These are phyloP conservation scores for Rhynchosporium graminicola DNA, from an alignment of 2,329 filamentous ascomycete genomes.

Conservation along the genomic window DNA sequence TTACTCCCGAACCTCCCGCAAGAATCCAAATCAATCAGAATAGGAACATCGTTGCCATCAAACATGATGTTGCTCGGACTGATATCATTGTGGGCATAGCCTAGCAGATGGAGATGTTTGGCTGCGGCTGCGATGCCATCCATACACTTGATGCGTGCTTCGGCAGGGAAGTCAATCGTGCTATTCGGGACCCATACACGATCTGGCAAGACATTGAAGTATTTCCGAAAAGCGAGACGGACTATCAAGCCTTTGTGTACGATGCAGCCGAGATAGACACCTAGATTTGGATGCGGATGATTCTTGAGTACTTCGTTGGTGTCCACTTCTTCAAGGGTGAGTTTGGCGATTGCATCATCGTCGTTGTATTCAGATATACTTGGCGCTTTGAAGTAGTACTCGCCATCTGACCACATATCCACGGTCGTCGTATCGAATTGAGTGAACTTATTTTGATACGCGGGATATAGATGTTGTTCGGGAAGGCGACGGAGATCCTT, in stretches of 20 bases:
- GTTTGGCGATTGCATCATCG: neutral
- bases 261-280: neutral
- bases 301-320: neutral
- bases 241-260: neutral
- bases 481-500: too few species aligned
- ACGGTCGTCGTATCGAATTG: too few species aligned
- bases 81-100: neutral
- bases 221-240: neutral
- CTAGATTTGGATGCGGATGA: neutral
- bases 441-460: too few species aligned
- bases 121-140: neutral
- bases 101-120: neutral
- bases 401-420: too few species aligned
- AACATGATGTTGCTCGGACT: neutral
- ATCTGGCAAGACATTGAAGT: neutral
- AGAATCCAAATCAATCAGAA: neutral
- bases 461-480: too few species aligned
- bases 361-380: too few species aligned
- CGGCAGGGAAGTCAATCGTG: neutral
- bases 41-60: neutral
- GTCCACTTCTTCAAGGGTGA: neutral
- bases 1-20: neutral
- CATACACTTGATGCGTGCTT: neutral
- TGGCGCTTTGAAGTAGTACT: too few species aligned
- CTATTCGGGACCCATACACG: neutral